phyloP scores from a whole-genome alignment of 768 basidiomycete genomes.

The Hygrocybe coccinea region DNA sequence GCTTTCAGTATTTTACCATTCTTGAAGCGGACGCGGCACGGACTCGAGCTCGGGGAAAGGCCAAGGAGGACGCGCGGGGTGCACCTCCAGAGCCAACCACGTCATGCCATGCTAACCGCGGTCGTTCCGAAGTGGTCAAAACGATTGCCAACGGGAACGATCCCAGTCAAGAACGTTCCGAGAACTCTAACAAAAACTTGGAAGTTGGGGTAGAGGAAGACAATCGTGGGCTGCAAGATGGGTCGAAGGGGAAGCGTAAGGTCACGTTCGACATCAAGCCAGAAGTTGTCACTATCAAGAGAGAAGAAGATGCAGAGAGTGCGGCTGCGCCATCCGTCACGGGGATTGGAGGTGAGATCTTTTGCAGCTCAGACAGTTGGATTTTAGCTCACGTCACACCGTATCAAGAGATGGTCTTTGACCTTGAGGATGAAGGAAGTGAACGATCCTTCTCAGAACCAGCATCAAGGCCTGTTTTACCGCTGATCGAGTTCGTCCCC shows the following conservation, averaged over 20 bases:
- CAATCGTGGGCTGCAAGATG: slow-evolving; percentile 25
- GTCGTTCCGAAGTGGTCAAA: slow-evolving; percentile 16
- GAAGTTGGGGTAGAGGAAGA: slow-evolving; percentile 11
- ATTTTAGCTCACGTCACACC: neutral
- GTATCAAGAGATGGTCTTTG: slow-evolving; percentile 61
- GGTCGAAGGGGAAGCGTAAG: slow-evolving; percentile 53
- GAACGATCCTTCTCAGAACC: slow-evolving; percentile 28
- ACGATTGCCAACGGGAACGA: slow-evolving; percentile 19
- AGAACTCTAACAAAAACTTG: neutral
- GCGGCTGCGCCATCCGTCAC: slow-evolving; percentile 18
- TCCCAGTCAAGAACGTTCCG: slow-evolving; percentile 1
- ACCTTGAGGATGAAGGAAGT: slow-evolving; percentile 53
- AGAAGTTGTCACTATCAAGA: slow-evolving; percentile 45
- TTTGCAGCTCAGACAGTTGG: neutral
- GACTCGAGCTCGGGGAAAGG: slow-evolving; percentile 22
- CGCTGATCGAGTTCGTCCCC: slow-evolving; percentile 39
- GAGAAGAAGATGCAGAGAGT: slow-evolving; percentile 19
- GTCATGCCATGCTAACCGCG: slow-evolving; percentile 17
- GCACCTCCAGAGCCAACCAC: slow-evolving; percentile 5
- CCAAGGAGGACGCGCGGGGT: slow-evolving; percentile 17
- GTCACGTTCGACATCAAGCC: slow-evolving; percentile 71
- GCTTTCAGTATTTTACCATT: slow-evolving; percentile 41
- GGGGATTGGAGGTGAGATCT: slow-evolving; percentile 44
- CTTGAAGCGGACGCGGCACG: slow-evolving; percentile 41
- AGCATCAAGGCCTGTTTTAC: slow-evolving; percentile 34